Percentiles rank a stretch among this genome's conserved stretches.
Evolutionary conservation across 2,329 filamentous ascomycete genomes (phyloP).

Genomic region (Mollisiaceae sp.): DNA sequence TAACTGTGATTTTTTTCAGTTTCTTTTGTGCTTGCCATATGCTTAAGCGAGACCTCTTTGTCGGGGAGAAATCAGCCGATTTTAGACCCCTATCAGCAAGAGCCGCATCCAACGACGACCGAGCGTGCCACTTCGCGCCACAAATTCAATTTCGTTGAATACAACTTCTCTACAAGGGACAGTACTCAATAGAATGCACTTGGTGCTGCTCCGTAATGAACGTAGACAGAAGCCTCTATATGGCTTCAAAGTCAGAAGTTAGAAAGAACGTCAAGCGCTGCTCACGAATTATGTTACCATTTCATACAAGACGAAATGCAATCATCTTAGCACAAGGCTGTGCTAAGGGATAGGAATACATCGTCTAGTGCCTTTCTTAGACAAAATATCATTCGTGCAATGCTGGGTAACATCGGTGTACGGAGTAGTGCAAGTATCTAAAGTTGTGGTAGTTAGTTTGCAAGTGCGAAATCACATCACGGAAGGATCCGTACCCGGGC

Average conservation of each 20-base stretch:
- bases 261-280: neutral
- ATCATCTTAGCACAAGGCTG: neutral
- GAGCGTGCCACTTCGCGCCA: too few relatives aligned
- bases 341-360: conserved; percentile 1
- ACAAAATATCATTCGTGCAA: neutral
- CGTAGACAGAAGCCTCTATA: neutral
- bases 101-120: neutral
- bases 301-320: neutral
- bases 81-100: neutral
- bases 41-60: too few relatives aligned
- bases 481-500: conserved; percentile 16
- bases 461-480: conserved; percentile 23
- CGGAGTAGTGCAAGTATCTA: neutral
- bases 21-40: too few relatives aligned
- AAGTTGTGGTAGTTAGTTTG: conserved; percentile 15
- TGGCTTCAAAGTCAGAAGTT: neutral
- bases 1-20: too few relatives aligned
- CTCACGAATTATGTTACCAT: conserved; percentile 3
- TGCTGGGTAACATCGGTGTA: neutral
- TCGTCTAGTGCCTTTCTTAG: neutral
- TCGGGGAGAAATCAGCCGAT: too few relatives aligned
- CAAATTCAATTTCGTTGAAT: neutral
- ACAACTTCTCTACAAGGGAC: neutral
- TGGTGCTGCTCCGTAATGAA: neutral
- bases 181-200: neutral